Evolutionary conservation across 768 basidiomycete species (phyloP), one percentile per base, ranked within the genome.

Genomic region (Boletellus ananiceps): DNA sequence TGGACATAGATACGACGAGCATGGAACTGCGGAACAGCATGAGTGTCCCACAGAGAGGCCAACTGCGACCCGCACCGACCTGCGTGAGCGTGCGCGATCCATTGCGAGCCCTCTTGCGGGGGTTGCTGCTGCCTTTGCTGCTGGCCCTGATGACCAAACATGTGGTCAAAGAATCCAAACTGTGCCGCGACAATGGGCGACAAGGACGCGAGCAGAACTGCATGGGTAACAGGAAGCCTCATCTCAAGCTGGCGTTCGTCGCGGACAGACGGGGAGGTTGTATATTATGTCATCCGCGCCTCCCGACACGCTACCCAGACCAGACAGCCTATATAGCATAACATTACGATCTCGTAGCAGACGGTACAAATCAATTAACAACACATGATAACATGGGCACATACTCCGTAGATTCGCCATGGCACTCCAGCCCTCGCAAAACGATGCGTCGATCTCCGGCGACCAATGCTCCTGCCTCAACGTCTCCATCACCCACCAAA

Each of bases 111-210:
- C 37, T 74, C 64, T 19, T 76, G 48, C 12, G 54, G 31, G 16
- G 49, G 74, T 44, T 77, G 79, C 35, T 83, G 82, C 16, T 79
- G 76, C 21, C 33, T 23, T 46, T 83, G 80, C 12, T 84, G 82
- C 33, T 69, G 68, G 19, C 43, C 54, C 34, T 79, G 78, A 19
- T 57, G 57, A 31, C 81, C 79, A 58, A 88, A 90, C 79, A 89
- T 83, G 36, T 84, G 80, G 52, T 85, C 81, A 59, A 91, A 91
- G 67, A 88, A 86, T 40, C 80, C 75, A 65, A 89, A 90, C 58
- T 90, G 86, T n/a, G 81, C 84, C 14, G 71, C 68, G 29, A 65
- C 77, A 38, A 72, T 40, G 19, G 71, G 67, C 14, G 68, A 54
- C 14, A 65, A 36, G 9, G 55, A 62, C 25, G 46, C 46, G 19